Conservation (phyloP, 2,329 filamentous ascomycete genomes). For the Cladophialophora exuberans region DNA sequence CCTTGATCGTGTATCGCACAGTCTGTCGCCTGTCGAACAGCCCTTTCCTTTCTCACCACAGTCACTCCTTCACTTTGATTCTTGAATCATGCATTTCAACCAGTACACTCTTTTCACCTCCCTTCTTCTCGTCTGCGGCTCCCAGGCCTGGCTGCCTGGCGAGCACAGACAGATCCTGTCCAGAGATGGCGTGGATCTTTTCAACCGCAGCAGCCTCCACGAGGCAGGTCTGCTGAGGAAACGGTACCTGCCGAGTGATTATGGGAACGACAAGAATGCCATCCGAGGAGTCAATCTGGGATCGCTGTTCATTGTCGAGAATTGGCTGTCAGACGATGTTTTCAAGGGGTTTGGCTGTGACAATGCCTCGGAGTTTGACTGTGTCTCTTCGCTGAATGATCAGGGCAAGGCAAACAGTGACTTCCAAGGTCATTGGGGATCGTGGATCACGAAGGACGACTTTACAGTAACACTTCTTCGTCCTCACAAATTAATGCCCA, state of each 20-base stretch:
- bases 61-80: background rate
- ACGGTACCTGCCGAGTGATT: slow-evolving; percentile 15
- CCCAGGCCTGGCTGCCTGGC: slow-evolving; percentile 35
- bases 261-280: slow-evolving; percentile 40
- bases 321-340: slow-evolving; percentile 54
- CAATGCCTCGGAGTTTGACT: slow-evolving; percentile 51
- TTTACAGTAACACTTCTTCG: slow-evolving; percentile 38
- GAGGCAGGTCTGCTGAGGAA: slow-evolving; percentile 20
- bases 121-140: slow-evolving; percentile 10
- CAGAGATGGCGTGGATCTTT: slow-evolving; percentile 35
- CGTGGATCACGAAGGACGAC: slow-evolving; percentile 55
- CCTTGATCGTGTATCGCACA: background rate
- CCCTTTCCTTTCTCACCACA: slow-evolving; percentile 1
- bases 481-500: background rate
- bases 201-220: slow-evolving; percentile 25
- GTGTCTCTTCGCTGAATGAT: slow-evolving; percentile 50
- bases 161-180: slow-evolving; percentile 35
- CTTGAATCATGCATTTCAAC: slow-evolving; percentile 5
- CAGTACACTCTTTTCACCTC: background rate
- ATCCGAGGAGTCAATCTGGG: slow-evolving; percentile 61
- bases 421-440: slow-evolving; percentile 56
- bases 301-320: slow-evolving; percentile 57
- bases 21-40: background rate
- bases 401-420: slow-evolving; percentile 51
- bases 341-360: slow-evolving; percentile 56